phyloP scores from a whole-genome alignment of 1,284 basidiomycete genomes.

The Cutaneotrichosporon curvatum region DNA sequence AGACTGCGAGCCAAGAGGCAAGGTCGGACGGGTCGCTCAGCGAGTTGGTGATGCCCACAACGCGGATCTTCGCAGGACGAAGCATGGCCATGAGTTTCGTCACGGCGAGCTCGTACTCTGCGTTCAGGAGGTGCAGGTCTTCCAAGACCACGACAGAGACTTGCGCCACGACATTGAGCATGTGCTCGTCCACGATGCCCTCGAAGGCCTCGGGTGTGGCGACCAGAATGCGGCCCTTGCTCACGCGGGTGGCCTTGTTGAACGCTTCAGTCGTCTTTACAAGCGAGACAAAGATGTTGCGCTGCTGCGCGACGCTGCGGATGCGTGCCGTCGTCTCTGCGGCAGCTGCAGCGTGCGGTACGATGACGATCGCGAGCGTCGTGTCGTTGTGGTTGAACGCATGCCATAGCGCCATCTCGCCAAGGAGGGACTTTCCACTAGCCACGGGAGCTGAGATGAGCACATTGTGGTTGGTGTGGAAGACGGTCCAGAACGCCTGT shows the following conservation, averaged over 20 bases:
- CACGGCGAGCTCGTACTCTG: slow-evolving; percentile 74
- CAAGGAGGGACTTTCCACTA: slow-evolving; percentile 73
- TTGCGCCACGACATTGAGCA: slow-evolving; percentile 35
- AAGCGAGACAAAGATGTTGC: slow-evolving; percentile 23
- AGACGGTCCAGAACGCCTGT: slow-evolving; percentile 77
- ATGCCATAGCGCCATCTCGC: slow-evolving; percentile 62
- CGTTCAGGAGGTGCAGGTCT: slow-evolving; percentile 75
- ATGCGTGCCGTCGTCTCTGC: slow-evolving; percentile 39
- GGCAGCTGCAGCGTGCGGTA: slow-evolving; percentile 39
- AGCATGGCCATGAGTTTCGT: slow-evolving; percentile 59
- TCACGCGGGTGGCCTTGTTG: slow-evolving; percentile 10
- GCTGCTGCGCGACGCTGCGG: slow-evolving; percentile 23
- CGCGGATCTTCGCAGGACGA: slow-evolving; percentile 58
- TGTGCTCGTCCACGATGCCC: slow-evolving; percentile 19
- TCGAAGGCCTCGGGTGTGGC: slow-evolving; percentile 40
- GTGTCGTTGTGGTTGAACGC: slow-evolving; percentile 33
- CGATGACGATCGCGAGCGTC: slow-evolving; percentile 37
- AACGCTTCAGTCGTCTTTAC: slow-evolving; percentile 28
- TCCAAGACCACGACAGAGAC: slow-evolving; percentile 72
- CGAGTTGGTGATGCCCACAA: slow-evolving; percentile 70
- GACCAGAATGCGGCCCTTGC: slow-evolving; percentile 35
- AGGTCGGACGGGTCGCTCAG: slow-evolving; percentile 74
- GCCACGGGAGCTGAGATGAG: slow-evolving; percentile 76
- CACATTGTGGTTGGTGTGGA: slow-evolving; percentile 63
- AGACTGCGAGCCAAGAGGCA: slow-evolving; percentile 73